Percentiles rank a stretch among this genome's conserved stretches.
These are phyloP conservation scores for Scheffersomyces segobiensis DNA, from an alignment of 1,139 yeast species.

Conservation along the genomic window DNA sequence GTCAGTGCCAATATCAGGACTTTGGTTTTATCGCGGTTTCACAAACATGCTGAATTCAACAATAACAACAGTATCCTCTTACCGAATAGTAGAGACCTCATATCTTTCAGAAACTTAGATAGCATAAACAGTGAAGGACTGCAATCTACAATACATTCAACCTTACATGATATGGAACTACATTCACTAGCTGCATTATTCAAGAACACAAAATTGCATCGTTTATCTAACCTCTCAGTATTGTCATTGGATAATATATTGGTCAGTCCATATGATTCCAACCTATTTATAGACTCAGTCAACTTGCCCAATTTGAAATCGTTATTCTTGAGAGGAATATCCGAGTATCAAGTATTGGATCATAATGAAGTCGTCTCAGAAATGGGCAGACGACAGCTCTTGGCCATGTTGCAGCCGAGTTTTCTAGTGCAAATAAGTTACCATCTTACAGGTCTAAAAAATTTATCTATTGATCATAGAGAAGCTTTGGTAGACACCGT, in stretches of 20 bases:
- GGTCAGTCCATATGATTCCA: constrained; percentile 26
- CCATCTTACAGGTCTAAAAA: constrained; percentile 23
- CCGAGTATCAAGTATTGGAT: constrained; percentile 23
- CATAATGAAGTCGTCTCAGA: neutral
- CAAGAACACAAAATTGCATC: constrained; percentile 11
- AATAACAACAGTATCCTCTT: neutral
- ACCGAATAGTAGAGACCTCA: constrained; percentile 7
- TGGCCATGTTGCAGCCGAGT: constrained; percentile 19
- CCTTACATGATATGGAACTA: constrained; percentile 10
- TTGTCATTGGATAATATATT: constrained; percentile 29
- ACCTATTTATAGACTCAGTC: constrained; percentile 18
- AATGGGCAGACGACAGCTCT: neutral
- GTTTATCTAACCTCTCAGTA: constrained; percentile 17
- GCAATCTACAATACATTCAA: neutral
- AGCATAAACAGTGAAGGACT: neutral
- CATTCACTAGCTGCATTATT: constrained; percentile 15
- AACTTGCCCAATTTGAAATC: constrained; percentile 19
- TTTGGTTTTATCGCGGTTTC: constrained; percentile 21
- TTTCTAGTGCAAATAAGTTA: constrained; percentile 30
- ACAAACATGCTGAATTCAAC: neutral
- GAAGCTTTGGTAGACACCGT: constrained; percentile 46
- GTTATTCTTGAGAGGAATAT: constrained; percentile 28
- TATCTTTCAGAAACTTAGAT: constrained; percentile 1
- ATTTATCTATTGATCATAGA: constrained; percentile 44
- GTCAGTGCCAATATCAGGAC: constrained; percentile 14